Base-by-base conservation (phyloP, 2,329 filamentous ascomycete species). In the Exophiala lecanii-corni region DNA sequence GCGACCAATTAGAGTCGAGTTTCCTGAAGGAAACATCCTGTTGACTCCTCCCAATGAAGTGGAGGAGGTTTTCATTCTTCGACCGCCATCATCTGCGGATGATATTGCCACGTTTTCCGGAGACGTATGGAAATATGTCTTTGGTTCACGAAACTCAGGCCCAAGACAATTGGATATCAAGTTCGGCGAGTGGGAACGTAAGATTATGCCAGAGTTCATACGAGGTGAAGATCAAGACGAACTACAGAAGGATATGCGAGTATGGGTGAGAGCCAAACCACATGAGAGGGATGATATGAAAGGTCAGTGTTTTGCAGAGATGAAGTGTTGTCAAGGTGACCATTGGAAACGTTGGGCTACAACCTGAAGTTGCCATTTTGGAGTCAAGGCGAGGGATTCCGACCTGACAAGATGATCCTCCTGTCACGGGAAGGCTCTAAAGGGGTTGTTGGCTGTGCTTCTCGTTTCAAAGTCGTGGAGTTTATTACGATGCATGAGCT, bases 181-280 rank as follows among this genome's bases (percentile, higher is more conserved):
- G 20, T 48, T 48, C 23, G 51, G 51, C 4, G 51, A 54, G 25
- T 53, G 49, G 51, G 51, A 54, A 40, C 20, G 43, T 10, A 45
- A 37, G 10, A 7, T 12, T 7, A 12, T 36, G 17, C 23, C 32
- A 6, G 4, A 6, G 17, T 17, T 35, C 4, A 7, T 31, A 13
- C 2, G n/a, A 5, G 25, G 9, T 15, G 19, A 25, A 25, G 13
- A 15, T 4, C 12, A 23, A 28, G 39, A 21, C 9, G 9, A 9
- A 13, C 7, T 3, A 12, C 33, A 49, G 15, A 33, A 41, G 17
- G 45, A 50, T 17, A 13, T 43, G 10, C 20, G 44, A 16, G 40
- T 47, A 7, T 53, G 35, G 32, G 35, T 35, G 23, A 33, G 23
- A 4, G 50, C 41, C 6, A 49, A 25, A 31, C 48, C 50, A 3